Percentiles rank a stretch among this genome's conserved stretches.
Evolutionary conservation across 768 basidiomycete species (phyloP).

Genomic region (Phlegmacium glaucopus): DNA sequence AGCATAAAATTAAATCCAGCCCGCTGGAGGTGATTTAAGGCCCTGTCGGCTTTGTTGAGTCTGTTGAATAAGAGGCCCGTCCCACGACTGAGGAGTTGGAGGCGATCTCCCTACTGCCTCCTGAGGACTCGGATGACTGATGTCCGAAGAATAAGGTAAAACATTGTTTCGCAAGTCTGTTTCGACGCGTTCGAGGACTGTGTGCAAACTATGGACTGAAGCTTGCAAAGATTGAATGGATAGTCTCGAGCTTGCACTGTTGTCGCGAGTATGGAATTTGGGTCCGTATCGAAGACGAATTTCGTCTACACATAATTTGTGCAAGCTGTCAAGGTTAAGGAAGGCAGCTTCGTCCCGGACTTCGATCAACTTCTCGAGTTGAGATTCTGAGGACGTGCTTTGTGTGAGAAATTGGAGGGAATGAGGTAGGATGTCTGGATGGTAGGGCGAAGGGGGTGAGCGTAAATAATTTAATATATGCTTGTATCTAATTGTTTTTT

Average conservation of each 20-base stretch:
- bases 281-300: constrained; percentile 48
- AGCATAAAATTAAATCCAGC: constrained; percentile 23
- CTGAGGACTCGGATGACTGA: constrained; percentile 1
- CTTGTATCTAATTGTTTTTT: constrained; percentile 46
- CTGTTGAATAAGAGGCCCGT: constrained; percentile 27
- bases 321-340: constrained; percentile 64
- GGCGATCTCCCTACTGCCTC: constrained; percentile 23
- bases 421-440: constrained; percentile 56
- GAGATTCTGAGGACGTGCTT: constrained; percentile 30
- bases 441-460: constrained; percentile 41
- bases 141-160: background rate
- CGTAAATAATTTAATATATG: constrained; percentile 75
- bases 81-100: constrained; percentile 46
- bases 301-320: constrained; percentile 65
- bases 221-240: constrained; percentile 47
- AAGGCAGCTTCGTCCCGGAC: constrained; percentile 78
- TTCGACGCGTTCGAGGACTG: constrained; percentile 54
- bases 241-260: constrained; percentile 29
- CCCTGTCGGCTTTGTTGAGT: constrained; percentile 24
- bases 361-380: constrained; percentile 66
- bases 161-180: constrained; percentile 21
- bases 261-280: constrained; percentile 39
- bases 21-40: constrained; percentile 19
- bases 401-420: constrained; percentile 46
- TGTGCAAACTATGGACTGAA: constrained; percentile 59